Conservation (phyloP, 495 filamentous ascomycete genomes). For the Venustampulla echinocandica region DNA sequence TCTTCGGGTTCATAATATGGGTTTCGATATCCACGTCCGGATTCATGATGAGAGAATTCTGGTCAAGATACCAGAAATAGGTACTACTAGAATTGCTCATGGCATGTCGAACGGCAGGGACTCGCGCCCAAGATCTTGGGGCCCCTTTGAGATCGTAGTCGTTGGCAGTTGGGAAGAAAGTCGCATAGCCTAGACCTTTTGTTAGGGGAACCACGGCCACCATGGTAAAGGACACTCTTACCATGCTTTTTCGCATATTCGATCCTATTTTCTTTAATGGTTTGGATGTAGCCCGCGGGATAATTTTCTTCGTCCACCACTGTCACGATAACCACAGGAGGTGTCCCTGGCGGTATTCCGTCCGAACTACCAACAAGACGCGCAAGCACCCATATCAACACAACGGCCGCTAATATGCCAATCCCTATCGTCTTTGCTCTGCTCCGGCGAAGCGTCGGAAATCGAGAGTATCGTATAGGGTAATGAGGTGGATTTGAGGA, state of each 20-base stretch:
- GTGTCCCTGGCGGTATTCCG: slow-evolving; percentile 54
- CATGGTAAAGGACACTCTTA: slow-evolving; percentile 35
- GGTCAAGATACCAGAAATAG: slow-evolving; percentile 80
- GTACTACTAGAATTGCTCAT: slow-evolving; percentile 65
- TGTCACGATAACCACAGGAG: slow-evolving; percentile 81
- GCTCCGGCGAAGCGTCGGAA: slow-evolving; percentile 53
- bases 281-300: slow-evolving; percentile 54
- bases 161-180: slow-evolving; percentile 65
- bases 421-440: slow-evolving; percentile 50
- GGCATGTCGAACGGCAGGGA: slow-evolving; percentile 85
- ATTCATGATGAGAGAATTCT: slow-evolving; percentile 85
- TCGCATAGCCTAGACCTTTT: slow-evolving; percentile 60
- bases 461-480: slow-evolving; percentile 47
- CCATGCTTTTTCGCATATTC: slow-evolving; percentile 86
- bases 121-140: slow-evolving; percentile 64
- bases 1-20: slow-evolving; percentile 56
- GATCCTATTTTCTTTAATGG: slow-evolving; percentile 71
- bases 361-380: slow-evolving; percentile 39
- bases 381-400: slow-evolving; percentile 56
- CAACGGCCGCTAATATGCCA: slow-evolving; percentile 45
- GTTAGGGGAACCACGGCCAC: not conserved
- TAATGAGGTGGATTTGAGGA: slow-evolving; percentile 59
- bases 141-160: slow-evolving; percentile 68
- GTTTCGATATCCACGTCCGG: slow-evolving; percentile 57
- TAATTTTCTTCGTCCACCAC: slow-evolving; percentile 57